These are phyloP conservation scores for Nitzschia sp. DNA, from an alignment of 108 stramenopile species.

Conservation along the genomic window DNA sequence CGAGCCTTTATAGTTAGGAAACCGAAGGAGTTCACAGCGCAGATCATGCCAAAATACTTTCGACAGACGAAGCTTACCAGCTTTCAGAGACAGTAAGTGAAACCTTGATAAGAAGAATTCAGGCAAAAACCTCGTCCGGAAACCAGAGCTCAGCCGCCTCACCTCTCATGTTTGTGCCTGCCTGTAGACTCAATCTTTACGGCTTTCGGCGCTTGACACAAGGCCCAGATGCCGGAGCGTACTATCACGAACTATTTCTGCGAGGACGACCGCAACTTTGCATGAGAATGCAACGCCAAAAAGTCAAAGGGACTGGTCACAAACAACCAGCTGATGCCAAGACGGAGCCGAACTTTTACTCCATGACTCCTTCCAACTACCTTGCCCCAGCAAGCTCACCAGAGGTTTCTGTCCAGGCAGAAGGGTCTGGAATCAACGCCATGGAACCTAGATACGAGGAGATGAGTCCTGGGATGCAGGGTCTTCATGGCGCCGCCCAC, in stretches of 20 bases:
- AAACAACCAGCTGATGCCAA: conserved; percentile 84
- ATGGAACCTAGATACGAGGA: conserved; percentile 7
- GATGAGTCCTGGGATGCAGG: conserved; percentile 35
- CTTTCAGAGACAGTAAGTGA: conserved; percentile 68
- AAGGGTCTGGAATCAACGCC: background rate
- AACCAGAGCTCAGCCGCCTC: too few species aligned
- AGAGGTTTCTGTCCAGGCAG: background rate
- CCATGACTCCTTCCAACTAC: conserved; percentile 49
- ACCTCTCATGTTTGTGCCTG: background rate
- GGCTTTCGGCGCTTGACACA: conserved; percentile 91
- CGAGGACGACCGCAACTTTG: conserved; percentile 75
- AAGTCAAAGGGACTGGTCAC: conserved; percentile 89
- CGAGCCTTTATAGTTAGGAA: conserved; percentile 84
- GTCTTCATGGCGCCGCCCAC: conserved; percentile 58
- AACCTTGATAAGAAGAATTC: too few species aligned
- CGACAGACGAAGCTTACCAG: conserved; percentile 84
- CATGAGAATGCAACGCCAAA: conserved; percentile 79
- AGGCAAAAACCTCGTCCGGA: too few species aligned
- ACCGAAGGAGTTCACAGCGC: conserved; percentile 78
- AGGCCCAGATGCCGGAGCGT: conserved; percentile 83
- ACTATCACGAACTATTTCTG: conserved; percentile 87
- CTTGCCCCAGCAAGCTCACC: conserved; percentile 2
- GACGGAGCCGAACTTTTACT: conserved; percentile 86
- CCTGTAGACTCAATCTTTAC: conserved; percentile 82
- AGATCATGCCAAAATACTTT: conserved; percentile 91